These are phyloP conservation scores for Setaria viridis DNA, from an alignment of 202 grass and related monocot species.

Conservation along the genomic window DNA sequence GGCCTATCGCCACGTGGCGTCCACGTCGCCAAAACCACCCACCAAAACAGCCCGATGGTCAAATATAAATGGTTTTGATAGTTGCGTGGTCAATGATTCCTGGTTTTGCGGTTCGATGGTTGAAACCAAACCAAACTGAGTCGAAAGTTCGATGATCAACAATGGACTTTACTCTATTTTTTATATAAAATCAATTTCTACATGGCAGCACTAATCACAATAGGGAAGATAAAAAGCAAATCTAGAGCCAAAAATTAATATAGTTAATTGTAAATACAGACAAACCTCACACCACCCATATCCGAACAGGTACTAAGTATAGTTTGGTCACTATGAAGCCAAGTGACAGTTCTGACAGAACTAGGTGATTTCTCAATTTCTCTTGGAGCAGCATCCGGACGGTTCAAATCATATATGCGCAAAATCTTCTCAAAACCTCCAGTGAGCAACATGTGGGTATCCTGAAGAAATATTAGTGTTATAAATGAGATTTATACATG, in stretches of 20 bases:
- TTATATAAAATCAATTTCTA: conserved; percentile 15
- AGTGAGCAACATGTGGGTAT: conserved; percentile 74
- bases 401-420: conserved; percentile 88
- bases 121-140: no score
- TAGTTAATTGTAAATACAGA: background rate
- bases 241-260: background rate
- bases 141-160: no score
- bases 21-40: no score
- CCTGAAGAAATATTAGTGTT: conserved; percentile 51
- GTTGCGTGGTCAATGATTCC: no score
- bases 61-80: no score
- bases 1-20: no score
- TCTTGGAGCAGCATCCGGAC: conserved; percentile 71
- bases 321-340: conserved; percentile 85
- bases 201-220: background rate
- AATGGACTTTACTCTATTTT: no score
- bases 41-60: no score
- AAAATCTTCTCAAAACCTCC: conserved; percentile 81
- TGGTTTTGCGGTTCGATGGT: no score
- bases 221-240: background rate
- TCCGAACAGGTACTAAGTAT: conserved; percentile 80
- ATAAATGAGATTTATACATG: conserved; percentile 3
- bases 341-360: conserved; percentile 75
- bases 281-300: conserved; percentile 74
- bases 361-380: conserved; percentile 84